Conservation (phyloP, 768 basidiomycete species). For the Termitomyces titanicus region DNA sequence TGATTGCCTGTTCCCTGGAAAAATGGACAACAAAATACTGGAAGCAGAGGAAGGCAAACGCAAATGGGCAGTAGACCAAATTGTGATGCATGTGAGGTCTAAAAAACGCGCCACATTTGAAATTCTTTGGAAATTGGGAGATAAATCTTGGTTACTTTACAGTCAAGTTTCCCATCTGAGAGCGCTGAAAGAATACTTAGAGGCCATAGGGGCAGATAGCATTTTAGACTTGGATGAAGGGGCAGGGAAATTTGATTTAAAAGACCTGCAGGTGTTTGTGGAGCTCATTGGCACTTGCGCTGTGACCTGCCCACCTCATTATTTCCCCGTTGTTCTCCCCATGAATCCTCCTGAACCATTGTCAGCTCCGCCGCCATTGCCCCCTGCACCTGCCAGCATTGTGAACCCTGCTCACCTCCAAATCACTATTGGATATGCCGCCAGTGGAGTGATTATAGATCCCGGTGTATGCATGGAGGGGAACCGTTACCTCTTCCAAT, state of each 20-base stretch:
- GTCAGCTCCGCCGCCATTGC: not conserved
- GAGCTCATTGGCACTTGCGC: rapidly evolving
- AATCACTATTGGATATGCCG: not conserved
- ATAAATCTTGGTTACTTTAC: not conserved
- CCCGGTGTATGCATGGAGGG: not conserved
- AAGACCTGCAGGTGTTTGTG: not conserved
- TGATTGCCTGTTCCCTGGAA: not conserved
- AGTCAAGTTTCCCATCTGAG: not conserved
- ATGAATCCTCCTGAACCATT: not conserved
- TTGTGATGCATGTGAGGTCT: not conserved
- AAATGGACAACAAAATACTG: not conserved
- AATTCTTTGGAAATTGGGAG: not conserved
- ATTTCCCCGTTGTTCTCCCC: not conserved
- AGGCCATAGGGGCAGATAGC: not conserved
- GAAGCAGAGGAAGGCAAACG: not conserved
- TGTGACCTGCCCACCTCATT: not conserved
- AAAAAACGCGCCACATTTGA: not conserved
- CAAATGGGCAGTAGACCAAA: not conserved
- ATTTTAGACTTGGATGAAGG: not conserved
- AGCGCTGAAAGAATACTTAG: not conserved
- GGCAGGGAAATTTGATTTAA: not conserved
- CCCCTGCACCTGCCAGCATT: not conserved
- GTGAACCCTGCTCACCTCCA: not conserved
- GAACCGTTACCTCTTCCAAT: not conserved
- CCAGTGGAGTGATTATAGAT: not conserved